These are phyloP conservation scores for Lipomyces kockii DNA, from an alignment of 805 yeast genomes.

Conservation along the genomic window DNA sequence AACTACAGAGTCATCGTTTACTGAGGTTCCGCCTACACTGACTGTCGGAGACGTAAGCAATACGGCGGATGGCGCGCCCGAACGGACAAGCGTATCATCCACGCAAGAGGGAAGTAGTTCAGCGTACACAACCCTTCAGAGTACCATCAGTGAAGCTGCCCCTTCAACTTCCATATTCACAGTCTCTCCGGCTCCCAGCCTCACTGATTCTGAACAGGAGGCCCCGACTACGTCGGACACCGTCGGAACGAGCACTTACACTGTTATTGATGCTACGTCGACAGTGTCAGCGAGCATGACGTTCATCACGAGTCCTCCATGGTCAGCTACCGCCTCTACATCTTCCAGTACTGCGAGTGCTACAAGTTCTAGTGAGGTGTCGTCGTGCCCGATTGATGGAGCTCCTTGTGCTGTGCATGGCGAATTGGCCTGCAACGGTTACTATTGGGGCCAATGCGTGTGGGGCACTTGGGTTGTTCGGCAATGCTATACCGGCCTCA, in stretches of 20 bases:
- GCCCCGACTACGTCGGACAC: slow-evolving; percentile 6
- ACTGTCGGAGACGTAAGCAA: background rate
- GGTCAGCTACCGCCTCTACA: slow-evolving; percentile 11
- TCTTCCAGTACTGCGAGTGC: slow-evolving; percentile 6
- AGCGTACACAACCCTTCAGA: background rate
- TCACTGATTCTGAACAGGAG: background rate
- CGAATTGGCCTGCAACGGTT: slow-evolving; percentile 40
- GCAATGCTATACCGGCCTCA: slow-evolving; percentile 43
- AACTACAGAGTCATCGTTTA: background rate
- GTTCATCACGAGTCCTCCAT: slow-evolving; percentile 16
- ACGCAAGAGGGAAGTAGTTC: background rate
- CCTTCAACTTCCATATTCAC: background rate
- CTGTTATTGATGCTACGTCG: background rate
- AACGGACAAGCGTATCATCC: background rate
- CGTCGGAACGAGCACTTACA: slow-evolving; percentile 6
- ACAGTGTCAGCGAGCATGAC: slow-evolving; percentile 6
- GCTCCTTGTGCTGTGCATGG: slow-evolving; percentile 41
- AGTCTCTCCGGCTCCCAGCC: background rate
- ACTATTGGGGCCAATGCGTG: slow-evolving; percentile 40
- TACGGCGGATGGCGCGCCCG: background rate
- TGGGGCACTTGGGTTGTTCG: slow-evolving; percentile 43
- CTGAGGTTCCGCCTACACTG: background rate
- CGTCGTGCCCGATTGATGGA: slow-evolving; percentile 34
- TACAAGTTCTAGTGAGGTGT: slow-evolving; percentile 6
- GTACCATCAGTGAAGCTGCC: background rate